Base-by-base conservation (phyloP, 495 filamentous ascomycete species). In the Pyronema domesticum region DNA sequence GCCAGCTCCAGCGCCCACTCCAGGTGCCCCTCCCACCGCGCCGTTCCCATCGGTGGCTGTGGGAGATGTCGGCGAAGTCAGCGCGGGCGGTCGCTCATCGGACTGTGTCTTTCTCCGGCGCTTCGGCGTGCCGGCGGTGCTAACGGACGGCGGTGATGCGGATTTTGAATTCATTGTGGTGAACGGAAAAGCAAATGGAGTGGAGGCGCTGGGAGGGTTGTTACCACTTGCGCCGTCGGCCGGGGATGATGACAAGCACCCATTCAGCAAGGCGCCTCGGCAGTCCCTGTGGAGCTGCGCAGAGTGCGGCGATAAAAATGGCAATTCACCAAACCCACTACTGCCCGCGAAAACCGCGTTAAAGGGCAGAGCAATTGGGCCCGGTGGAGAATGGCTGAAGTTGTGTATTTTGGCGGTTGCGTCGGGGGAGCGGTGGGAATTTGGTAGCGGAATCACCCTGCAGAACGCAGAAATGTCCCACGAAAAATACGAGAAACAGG, bases 51-150 rank as follows among this genome's bases (percentile, higher is more conserved):
- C 55, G 15, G 55, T 33, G 15, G 56, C 53, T 37, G 56, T 50
- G 7, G 59, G 56, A 30, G 47, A 53, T 11, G 60, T 46, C 18
- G 59, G 48, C 4, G 40, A 46, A 48, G 48, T 47, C 42, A 51
- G 59, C 37, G 60, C 45, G 40, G 58, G 58, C 14, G 60, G 40
- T 11, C 60, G 56, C 50, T 59, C 60, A 47, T 63, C 60, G 19
- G 55, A 56, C 33, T 37, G 43, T 19, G 57, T 53, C 43, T 61
- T 62, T 45, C 61, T 54, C 42, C 61, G 60, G 18, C 61, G 61
- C 51, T 64, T 64, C 50, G 63, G 61, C 7, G 58, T 54, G 33
- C 61, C 57, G 13, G 60, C 6, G 11, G 50, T 53, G 36, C 36
- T 9, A 9, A 43, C 13, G 13, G 50, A 17, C 36, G 50, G 42